Evolutionary conservation across 192 early-diverging fungal species (phyloP), one percentile per base, ranked within the genome.

Genomic region (Podila epicladia): DNA sequence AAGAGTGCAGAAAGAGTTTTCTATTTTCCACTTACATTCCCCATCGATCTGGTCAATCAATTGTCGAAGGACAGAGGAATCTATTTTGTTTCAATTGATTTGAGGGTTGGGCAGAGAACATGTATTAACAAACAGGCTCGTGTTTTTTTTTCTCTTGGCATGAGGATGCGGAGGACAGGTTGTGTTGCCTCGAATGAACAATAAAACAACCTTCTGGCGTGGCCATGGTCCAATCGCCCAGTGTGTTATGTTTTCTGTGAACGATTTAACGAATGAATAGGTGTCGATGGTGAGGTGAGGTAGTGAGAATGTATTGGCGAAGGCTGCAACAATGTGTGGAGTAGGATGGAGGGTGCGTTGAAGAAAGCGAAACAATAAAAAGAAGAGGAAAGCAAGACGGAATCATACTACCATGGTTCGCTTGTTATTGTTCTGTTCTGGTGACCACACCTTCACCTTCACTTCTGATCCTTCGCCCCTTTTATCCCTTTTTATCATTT

Each of bases 41-140:
- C 77, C 71, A 19, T 80, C 77, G 48, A 80, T 80, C 33, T 80
- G 77, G 37, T 80, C 71, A 55, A 80, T 68, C 31, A 80, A 28
- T 49, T 80, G 77, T 57, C 71, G 51, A 31, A 80, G 62, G 57
- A 80, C 77, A 65, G 65, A 64, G 24, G 77, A 80, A 65, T 80
- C 77, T 73, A 65, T 38, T 32, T 9, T 57, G 41, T 59, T 61
- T 15, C 19, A 45, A 17, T 11, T 32, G 38, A 29, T 17, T 17
- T 69, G 20, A 29, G 38, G 9, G 9, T 13, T 48, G 63, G 11
- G 41, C 11, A 48, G n/a, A 22, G 22, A 4, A 24, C 22, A 41
- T 31, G 15, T 13, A 28, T 51, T 51, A 51, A 0, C 11, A 17
- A 8, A 24, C 48, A 19, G 0, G 17, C n/a, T 68, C 26, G 51